Percentiles rank a stretch among this genome's conserved stretches.
Conservation (phyloP, 2,329 filamentous ascomycete genomes). For the Penicillium brevicompactum region DNA sequence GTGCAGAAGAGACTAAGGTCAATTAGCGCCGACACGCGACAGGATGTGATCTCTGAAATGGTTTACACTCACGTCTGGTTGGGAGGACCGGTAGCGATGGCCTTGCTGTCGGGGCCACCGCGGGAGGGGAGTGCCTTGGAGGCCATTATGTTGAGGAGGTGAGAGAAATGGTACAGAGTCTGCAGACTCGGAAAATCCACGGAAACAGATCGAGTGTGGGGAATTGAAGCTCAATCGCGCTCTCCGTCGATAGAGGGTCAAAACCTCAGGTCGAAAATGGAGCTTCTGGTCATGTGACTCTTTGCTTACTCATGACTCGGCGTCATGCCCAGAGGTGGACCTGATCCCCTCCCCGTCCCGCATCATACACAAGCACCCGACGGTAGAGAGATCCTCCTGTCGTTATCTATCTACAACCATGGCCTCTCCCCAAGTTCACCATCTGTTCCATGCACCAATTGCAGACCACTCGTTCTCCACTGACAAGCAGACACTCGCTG, state of each 20-base stretch:
- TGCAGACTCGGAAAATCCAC: neutral
- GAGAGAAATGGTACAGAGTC: neutral
- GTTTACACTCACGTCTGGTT: constrained; percentile 70
- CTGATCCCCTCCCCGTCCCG: constrained; percentile 10
- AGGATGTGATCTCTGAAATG: constrained; percentile 7
- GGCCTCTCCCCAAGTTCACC: constrained; percentile 87
- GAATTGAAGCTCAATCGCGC: constrained; percentile 9
- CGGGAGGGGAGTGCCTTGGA: constrained; percentile 44
- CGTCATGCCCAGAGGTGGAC: constrained; percentile 15
- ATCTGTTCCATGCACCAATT: constrained; percentile 95
- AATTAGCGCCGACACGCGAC: constrained; percentile 21
- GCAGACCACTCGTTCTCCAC: constrained; percentile 98
- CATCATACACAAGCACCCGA: constrained; percentile 45
- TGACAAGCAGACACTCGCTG: constrained; percentile 83
- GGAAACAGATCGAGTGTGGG: neutral
- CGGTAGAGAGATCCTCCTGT: constrained; percentile 99
- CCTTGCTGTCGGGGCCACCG: constrained; percentile 40
- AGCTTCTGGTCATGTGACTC: constrained; percentile 22
- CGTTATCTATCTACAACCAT: constrained; percentile 60
- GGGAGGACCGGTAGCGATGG: constrained; percentile 58
- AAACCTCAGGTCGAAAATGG: constrained; percentile 14
- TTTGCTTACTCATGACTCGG: constrained; percentile 24
- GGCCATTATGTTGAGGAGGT: constrained; percentile 32
- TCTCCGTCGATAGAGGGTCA: neutral
- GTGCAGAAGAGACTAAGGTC: constrained; percentile 77